Base-by-base conservation (phyloP, 768 basidiomycete species). In the Daedalea quercina region DNA sequence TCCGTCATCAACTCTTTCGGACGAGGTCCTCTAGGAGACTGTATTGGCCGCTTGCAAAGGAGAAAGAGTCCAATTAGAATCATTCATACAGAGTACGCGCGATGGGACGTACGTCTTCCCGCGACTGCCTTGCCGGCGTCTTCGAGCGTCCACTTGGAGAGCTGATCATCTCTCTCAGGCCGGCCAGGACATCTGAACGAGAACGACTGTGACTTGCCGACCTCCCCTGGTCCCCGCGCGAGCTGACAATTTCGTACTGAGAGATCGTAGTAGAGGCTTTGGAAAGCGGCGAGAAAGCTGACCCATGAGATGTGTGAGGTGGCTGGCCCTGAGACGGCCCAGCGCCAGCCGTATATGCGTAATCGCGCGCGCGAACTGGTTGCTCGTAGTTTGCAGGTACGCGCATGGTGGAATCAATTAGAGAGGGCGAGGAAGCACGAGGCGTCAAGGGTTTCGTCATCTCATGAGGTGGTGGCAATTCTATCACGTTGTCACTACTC, bases 381-480 rank as follows among this genome's bases (percentile, higher is more conserved):
- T 44, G 37, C n/a, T 52, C 61, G 37, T 31, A 12, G 0, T 44
- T 25, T n/a, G 44, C 54, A 1, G 55, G 54, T 6, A 40, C 37
- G 19, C 37, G 37, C 37, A 40, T 40, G 22, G 37, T 26, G 11
- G 15, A 15, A 4, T 23, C 50, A 22, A 6, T 54, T 35, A 9
- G 31, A 51, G 15, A 44, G 2, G 15, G 60, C 1, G 55, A 22
- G 1, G 54, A 54, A 1, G 52, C 44, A 3, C 50, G 45, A 2
- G 64, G 61, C 8, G 62, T 52, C 9, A 61, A 49, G 1, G 62
- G 59, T 12, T 59, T 42, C 2, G 60, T 55, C 26, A 86, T 69
- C 55, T 82, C 84, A 60, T 79, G 78, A 0, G 85, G 79, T 19
- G 85, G 79, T 9, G 84, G 85, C 0, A 87, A 61, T 17, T 7